Base-by-base conservation (phyloP, 495 filamentous ascomycete species). In the Aspergillus kassunensis region DNA sequence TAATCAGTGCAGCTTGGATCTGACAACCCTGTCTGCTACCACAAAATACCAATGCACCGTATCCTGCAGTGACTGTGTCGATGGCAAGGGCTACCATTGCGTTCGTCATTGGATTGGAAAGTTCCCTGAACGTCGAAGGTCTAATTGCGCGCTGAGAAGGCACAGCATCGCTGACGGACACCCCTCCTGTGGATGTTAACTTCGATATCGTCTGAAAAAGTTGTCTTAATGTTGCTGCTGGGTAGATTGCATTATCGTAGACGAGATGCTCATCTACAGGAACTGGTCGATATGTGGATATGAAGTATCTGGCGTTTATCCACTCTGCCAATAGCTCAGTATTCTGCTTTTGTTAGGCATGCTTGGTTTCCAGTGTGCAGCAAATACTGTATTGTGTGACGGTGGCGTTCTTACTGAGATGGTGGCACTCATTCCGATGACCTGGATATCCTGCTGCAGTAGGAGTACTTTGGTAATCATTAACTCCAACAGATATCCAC, bases 371-470 rank as follows among this genome's bases (percentile, higher is more conserved):
- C n/a, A n/a, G n/a, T n/a, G n/a, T n/a, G n/a, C n/a, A n/a, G n/a
- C n/a, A n/a, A n/a, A n/a, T n/a, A n/a, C n/a, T n/a, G n/a, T n/a
- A n/a, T n/a, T n/a, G n/a, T n/a, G n/a, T n/a, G n/a, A n/a, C n/a
- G n/a, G 27, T 13, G 16, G 36, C 36, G 23, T 9, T 53, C 77
- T 45, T 69, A 88, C 85, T 36, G 83, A 82, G 27, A 91, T 65
- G 2, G 89, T 91, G 13, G 89, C 88, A 53, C 88, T 91, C 89
- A 91, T 91, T 51, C 84, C 88, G 45, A 91, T 73, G 20, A 93
- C 82, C 56, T 93, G 89, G 21, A 89, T 78, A 35, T 75, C 70
- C 51, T 86, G 79, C 34, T 80, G 85, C 10, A 91, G 69, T 44
- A 85, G 78, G 6, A 91, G 65, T 20, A 91, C 60, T 54, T 93